A percentile compares a stretch with the other conserved stretches of the same genome.
Conservation (phyloP, 306 rosid species). For the Senna tora region DNA sequence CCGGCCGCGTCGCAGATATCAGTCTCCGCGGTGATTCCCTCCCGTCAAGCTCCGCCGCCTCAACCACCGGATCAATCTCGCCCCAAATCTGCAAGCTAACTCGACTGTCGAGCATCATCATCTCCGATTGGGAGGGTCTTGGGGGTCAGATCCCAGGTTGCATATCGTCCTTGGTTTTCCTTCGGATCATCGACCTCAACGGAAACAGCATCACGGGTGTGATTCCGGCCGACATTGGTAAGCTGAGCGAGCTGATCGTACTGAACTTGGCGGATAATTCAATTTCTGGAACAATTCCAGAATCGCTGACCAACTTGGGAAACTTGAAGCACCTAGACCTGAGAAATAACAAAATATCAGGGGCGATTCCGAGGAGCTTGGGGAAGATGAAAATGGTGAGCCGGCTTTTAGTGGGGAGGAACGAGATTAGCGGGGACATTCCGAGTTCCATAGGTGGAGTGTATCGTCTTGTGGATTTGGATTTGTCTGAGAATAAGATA, state of each 20-base stretch:
- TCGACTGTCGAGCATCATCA: slow-evolving; percentile 61
- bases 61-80: slow-evolving; percentile 66
- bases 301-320: slow-evolving; percentile 43
- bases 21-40: slow-evolving; percentile 77
- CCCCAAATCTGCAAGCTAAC: slow-evolving; percentile 66
- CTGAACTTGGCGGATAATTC: slow-evolving; percentile 69
- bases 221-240: slow-evolving; percentile 63
- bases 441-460: slow-evolving; percentile 56
- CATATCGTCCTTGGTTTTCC: slow-evolving; percentile 58
- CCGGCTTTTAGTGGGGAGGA: slow-evolving; percentile 68
- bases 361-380: slow-evolving; percentile 55
- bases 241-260: slow-evolving; percentile 46
- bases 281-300: slow-evolving; percentile 63
- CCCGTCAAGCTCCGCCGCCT: slow-evolving; percentile 60
- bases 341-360: slow-evolving; percentile 68
- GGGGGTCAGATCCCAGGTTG: slow-evolving; percentile 76
- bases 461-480: slow-evolving; percentile 73
- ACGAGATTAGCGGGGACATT: slow-evolving; percentile 58
- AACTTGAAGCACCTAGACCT: slow-evolving; percentile 75
- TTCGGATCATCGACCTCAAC: slow-evolving; percentile 69
- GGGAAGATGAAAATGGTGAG: slow-evolving; percentile 56
- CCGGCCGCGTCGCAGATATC: slow-evolving; percentile 68
- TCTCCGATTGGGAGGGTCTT: slow-evolving; percentile 87
- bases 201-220: slow-evolving; percentile 70
- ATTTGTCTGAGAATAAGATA: slow-evolving; percentile 62